Percentiles rank a stretch among this genome's conserved stretches.
These are phyloP conservation scores for Fusarium sp. DNA, from an alignment of 2,329 filamentous ascomycete genomes.

Conservation along the genomic window DNA sequence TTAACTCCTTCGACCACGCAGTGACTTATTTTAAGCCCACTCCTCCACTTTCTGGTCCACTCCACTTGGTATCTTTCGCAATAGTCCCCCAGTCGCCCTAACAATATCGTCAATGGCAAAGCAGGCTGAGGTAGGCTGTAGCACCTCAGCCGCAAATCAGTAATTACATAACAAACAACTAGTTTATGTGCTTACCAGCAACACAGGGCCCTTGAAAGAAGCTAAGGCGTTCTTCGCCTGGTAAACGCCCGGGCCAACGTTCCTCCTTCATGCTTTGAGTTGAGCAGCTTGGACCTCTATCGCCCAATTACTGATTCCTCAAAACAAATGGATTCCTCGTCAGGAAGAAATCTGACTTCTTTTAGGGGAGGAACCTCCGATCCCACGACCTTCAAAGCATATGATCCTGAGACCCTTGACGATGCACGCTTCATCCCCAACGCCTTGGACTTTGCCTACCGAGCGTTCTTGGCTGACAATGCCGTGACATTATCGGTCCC, in stretches of 20 bases:
- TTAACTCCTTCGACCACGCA: neutral
- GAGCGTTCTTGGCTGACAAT: neutral
- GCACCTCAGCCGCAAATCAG: neutral
- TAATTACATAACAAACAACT: neutral
- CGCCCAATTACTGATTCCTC: neutral
- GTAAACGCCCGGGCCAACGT: neutral
- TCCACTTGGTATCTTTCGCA: neutral
- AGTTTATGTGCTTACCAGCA: neutral
- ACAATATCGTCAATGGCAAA: neutral
- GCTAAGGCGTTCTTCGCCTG: neutral
- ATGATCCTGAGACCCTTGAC: neutral
- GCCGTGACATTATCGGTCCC: neutral
- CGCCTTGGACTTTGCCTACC: neutral
- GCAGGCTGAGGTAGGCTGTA: neutral
- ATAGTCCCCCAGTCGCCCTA: neutral
- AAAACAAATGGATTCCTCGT: neutral
- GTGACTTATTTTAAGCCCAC: neutral
- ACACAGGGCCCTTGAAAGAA: neutral
- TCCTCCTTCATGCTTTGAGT: neutral
- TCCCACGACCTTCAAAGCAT: neutral
- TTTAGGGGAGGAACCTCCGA: neutral
- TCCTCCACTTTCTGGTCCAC: neutral
- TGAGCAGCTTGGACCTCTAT: neutral
- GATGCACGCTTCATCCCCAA: neutral
- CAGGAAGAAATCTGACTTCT: neutral